Percentiles rank a stretch among this genome's conserved stretches.
Evolutionary conservation across 306 rosid species (phyloP).

Genomic region (Malus asiatica): DNA sequence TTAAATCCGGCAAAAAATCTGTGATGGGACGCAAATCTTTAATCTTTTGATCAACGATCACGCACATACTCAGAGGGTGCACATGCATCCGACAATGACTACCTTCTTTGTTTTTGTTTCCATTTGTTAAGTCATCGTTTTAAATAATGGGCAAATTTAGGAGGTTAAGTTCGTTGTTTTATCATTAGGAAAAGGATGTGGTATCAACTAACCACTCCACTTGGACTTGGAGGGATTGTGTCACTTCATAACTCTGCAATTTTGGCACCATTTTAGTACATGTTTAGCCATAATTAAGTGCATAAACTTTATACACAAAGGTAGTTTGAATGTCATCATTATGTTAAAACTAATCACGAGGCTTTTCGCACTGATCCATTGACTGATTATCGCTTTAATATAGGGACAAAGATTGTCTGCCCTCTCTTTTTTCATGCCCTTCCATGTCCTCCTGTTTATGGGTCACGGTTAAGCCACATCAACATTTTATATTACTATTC

Average conservation of each 20-base stretch:
- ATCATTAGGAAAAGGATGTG: not conserved
- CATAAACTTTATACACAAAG: not conserved
- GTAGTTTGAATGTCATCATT: not conserved
- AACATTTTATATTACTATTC: too few relatives aligned
- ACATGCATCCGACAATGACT: conserved; percentile 62
- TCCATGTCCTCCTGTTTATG: too few relatives aligned
- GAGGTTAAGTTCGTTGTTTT: not conserved
- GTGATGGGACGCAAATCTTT: conserved; percentile 39
- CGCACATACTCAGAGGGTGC: conserved; percentile 37
- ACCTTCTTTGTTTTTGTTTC: conserved; percentile 3
- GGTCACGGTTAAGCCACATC: too few relatives aligned
- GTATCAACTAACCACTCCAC: not conserved
- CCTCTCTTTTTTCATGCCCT: too few relatives aligned
- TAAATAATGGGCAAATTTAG: not conserved
- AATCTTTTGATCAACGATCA: conserved; percentile 22
- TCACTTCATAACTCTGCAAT: not conserved
- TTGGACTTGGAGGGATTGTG: not conserved
- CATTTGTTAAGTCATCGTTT: not conserved
- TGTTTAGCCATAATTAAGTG: not conserved
- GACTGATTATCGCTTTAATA: too few relatives aligned
- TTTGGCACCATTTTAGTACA: not conserved
- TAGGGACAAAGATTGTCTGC: too few relatives aligned
- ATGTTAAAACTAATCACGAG: not conserved
- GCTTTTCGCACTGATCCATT: too few relatives aligned
- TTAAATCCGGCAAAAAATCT: conserved; percentile 13